Evolutionary conservation across 2,329 filamentous ascomycete genomes (phyloP).

Genomic region (Domatiomyces globalis): DNA sequence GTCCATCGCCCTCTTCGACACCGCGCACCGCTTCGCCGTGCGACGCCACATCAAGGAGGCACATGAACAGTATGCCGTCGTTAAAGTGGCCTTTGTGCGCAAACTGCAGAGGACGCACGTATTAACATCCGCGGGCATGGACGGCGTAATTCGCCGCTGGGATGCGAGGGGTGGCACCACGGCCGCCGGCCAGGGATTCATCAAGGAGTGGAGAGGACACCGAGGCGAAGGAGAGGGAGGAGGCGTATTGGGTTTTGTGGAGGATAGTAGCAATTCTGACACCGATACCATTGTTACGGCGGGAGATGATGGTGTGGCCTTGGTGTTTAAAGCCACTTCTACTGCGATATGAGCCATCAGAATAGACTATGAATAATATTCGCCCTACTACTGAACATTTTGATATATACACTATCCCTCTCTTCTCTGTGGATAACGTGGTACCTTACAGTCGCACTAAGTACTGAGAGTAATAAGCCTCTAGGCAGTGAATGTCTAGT

Average conservation of each 20-base stretch:
- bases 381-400: too few species aligned
- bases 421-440: too few species aligned
- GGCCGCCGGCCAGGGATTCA: constrained; percentile 49
- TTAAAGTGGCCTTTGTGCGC: constrained; percentile 69
- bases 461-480: too few species aligned
- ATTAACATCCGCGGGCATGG: constrained; percentile 78
- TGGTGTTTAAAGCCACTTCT: constrained; percentile 25
- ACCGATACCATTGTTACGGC: constrained; percentile 62
- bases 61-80: constrained; percentile 77
- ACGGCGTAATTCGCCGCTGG: constrained; percentile 82
- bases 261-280: constrained; percentile 37
- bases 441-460: too few species aligned
- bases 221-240: constrained; percentile 71
- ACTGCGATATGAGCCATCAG: background rate
- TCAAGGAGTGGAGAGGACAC: constrained; percentile 85
- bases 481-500: too few species aligned
- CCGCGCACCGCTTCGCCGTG: constrained; percentile 72
- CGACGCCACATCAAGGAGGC: constrained; percentile 66
- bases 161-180: constrained; percentile 58
- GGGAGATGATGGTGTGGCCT: constrained; percentile 57
- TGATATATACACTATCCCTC: too few species aligned
- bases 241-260: constrained; percentile 81
- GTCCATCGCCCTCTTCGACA: constrained; percentile 72
- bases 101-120: constrained; percentile 42
- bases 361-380: background rate